Percentiles rank a stretch among this genome's conserved stretches.
These are phyloP conservation scores for Ceratocystis papillata DNA, from an alignment of 2,329 filamentous ascomycete genomes.

Conservation along the genomic window DNA sequence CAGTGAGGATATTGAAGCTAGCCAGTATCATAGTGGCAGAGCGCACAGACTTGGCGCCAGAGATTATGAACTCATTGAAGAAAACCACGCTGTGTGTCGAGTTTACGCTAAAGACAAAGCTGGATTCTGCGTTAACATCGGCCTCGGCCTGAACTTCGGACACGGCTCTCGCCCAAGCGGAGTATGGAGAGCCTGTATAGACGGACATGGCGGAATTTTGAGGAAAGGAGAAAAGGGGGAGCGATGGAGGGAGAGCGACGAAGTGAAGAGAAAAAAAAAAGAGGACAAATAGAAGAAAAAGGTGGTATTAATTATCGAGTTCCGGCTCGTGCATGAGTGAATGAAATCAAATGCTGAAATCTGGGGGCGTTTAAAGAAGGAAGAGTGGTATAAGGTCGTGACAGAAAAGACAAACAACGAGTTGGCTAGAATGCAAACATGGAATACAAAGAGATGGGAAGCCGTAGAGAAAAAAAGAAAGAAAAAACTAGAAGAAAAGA, in stretches of 20 bases:
- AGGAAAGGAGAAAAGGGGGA: not conserved
- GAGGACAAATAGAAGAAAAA: not conserved
- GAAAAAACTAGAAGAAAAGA: not conserved
- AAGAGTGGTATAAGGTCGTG: not conserved
- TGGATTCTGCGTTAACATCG: conserved; percentile 24
- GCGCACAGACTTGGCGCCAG: conserved; percentile 46
- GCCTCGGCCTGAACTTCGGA: not conserved
- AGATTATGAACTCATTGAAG: conserved; percentile 43
- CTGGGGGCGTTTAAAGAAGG: not conserved
- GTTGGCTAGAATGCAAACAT: conserved; percentile 12
- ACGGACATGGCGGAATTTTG: conserved; percentile 17
- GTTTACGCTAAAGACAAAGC: conserved; percentile 31
- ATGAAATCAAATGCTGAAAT: conserved; percentile 3
- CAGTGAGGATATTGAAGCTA: conserved; percentile 49
- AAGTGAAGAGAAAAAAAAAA: not conserved
- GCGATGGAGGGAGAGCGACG: conserved; percentile 2
- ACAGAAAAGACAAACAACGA: conserved; percentile 16
- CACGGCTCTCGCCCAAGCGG: conserved; percentile 18
- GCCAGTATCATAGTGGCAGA: conserved; percentile 52
- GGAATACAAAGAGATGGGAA: conserved; percentile 14
- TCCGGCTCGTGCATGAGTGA: not conserved
- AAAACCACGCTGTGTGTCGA: conserved; percentile 34
- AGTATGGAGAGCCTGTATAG: conserved; percentile 8
- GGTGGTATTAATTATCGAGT: conserved; percentile 11
- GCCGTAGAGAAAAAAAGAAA: conserved; percentile 1